Evolutionary conservation across 2,329 filamentous ascomycete genomes (phyloP), one percentile per base, ranked within the genome.

Genomic region (Sclerotinia nivalis): DNA sequence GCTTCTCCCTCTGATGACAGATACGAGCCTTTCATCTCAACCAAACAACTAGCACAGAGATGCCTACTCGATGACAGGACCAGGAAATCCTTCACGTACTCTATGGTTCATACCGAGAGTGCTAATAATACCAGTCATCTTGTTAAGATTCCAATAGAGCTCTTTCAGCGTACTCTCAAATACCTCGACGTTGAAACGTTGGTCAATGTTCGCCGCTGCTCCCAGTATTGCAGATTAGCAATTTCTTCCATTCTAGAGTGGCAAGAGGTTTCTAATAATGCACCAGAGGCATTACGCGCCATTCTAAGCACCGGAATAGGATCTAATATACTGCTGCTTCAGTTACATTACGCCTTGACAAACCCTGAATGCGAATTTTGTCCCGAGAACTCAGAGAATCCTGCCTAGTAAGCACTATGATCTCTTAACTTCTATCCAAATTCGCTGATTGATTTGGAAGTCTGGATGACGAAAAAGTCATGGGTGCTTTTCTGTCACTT

Each of bases 401-500:
- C 28, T 18, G 47, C 34, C 37, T 28, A 40, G 60, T 64, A 52
- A 52, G 60, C 22, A 6, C 47, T 12, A 8, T 1, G 1, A 6
- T 25, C 8, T 28, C 9, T 47, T 20, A 8, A 60, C 2, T 37
- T 25, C 5, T 4, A 49, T 2, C 7, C 6, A 40, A 25, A 8
- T 28, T 9, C 40, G 18, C 31, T 64, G 20, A 64, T 64, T 1
- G 8, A 28, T 6, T 12, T 4, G 3, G 37, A 10, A 64, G 47
- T 50, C 31, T 64, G 60, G 47, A 64, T 13, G 47, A 22, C 7
- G 60, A 64, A 25, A 22, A 52, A 8, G 47, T 64, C 9, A 1
- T 64, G 3, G 60, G 60, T 64, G 71, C 71, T 25, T 72, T 65
- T 55, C 56, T 74, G 13, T 74, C 70, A 15, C 56, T 74, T 25